phyloP scores from a whole-genome alignment of 345 rosid species.

The Gossypium ekmanianum region DNA sequence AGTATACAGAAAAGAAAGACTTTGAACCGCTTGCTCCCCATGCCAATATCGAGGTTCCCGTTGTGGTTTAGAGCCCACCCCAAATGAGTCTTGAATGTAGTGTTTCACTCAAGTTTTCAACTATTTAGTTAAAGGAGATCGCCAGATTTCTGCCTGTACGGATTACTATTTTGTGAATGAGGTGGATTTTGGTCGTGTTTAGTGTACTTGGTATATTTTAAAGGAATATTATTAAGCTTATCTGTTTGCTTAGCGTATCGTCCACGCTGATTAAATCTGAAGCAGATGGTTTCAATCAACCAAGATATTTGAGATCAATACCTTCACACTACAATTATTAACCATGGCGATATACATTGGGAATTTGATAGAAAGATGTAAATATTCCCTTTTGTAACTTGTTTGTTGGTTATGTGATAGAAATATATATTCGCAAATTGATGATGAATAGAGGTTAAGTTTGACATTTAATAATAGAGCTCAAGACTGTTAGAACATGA shows the following conservation, averaged over 20 bases:
- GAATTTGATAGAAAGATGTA: no score
- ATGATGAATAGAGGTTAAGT: no score
- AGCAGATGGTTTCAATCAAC: neutral
- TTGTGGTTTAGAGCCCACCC: neutral
- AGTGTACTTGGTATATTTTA: neutral
- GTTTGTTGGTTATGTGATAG: no score
- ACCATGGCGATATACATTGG: no score
- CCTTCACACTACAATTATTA: no score
- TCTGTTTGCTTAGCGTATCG: neutral
- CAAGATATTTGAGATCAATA: neutral
- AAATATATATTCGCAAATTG: no score
- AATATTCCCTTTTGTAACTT: no score
- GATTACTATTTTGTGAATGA: neutral
- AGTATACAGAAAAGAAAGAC: slow-evolving; percentile 37
- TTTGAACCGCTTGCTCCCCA: neutral
- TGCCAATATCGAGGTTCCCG: slow-evolving; percentile 7
- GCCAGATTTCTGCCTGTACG: neutral
- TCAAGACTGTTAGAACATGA: no score
- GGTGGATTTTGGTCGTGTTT: neutral
- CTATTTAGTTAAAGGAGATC: neutral
- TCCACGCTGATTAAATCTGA: neutral
- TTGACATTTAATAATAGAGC: no score
- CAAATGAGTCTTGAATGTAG: neutral
- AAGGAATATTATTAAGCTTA: neutral
- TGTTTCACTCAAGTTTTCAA: neutral